A percentile compares a stretch with the other conserved stretches of the same genome.
phyloP scores from a whole-genome alignment of 2,329 filamentous ascomycete species.

The Waltergamsia citrina region DNA sequence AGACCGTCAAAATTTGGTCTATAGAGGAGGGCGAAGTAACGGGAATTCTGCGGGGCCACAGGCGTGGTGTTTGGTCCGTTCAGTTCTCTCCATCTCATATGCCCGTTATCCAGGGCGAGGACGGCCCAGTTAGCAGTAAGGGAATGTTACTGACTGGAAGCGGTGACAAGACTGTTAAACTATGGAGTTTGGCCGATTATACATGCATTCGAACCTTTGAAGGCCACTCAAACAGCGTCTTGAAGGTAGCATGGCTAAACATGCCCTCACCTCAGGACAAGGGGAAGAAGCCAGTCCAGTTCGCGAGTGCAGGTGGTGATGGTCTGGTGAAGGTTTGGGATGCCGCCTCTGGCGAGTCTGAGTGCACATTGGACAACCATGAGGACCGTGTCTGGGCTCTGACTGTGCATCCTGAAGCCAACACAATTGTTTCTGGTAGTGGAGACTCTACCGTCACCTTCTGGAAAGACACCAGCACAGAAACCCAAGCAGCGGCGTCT shows the following conservation, averaged over 20 bases:
- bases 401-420: constrained; percentile 56
- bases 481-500: constrained; percentile 67
- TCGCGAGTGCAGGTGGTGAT: constrained; percentile 85
- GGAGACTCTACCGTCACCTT: constrained; percentile 91
- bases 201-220: constrained; percentile 90
- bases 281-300: constrained; percentile 52
- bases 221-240: constrained; percentile 88
- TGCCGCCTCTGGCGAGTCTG: constrained; percentile 71
- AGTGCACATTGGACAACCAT: constrained; percentile 91
- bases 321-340: constrained; percentile 97
- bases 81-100: constrained; percentile 76
- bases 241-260: constrained; percentile 85
- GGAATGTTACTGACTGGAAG: constrained; percentile 84
- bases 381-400: constrained; percentile 93
- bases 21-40: constrained; percentile 81
- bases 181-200: constrained; percentile 92
- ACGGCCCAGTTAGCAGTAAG: constrained; percentile 63
- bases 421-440: constrained; percentile 79
- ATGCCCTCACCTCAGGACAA: constrained; percentile 38
- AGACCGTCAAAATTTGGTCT: constrained; percentile 95
- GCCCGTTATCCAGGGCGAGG: constrained; percentile 62
- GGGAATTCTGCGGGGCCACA: constrained; percentile 86
- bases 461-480: constrained; percentile 84
- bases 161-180: constrained; percentile 90
- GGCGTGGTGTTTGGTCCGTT: constrained; percentile 92